Evolutionary conservation across 805 yeast species (phyloP), one percentile per base, ranked within the genome.

Genomic region (Lipomyces starkeyi): DNA sequence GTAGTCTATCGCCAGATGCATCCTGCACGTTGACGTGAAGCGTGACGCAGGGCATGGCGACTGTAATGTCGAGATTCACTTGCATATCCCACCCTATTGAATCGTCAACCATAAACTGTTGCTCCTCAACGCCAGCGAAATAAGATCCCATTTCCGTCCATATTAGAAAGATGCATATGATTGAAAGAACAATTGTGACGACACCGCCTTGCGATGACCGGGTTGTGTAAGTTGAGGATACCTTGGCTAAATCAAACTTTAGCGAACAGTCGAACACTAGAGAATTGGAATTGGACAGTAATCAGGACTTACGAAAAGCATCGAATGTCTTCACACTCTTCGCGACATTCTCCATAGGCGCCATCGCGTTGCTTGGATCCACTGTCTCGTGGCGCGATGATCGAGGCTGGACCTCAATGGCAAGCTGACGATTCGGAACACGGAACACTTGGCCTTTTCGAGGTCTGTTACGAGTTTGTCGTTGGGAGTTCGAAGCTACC

Each of bases 81-180:
- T 84, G 84, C 64, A 93, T 83, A 43, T 84, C 84, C 65, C 85
- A 85, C n/a, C 78, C 79, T 17, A 91, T 79, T 2, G 81, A 80
- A 47, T 83, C 82, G 74, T 91, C 96, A 3, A 95, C 96, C 2
- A 83, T 81, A 77, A 91, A 95, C 73, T 88, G 91, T 72, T 89
- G 90, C 74, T 88, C 92, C 7, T 90, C 84, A 65, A 84, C 84
- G 2, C 98, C 98, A 64, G 95, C 97, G 65, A 93, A 81, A 76
- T 84, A 91, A 14, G 90, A 89, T 7, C 98, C 97, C 35, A 93
- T 79, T 76, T 93, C 96, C 14, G 91, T 86, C 91, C 96, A 94
- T 5, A 91, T 78, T 49, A 93, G 81, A 74, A 92, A 86, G 17
- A 91, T 74, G 20, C 90, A 84, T 66, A 85, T 82, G 32, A 89